Base-by-base conservation (phyloP, 768 basidiomycete species). In the Phanerochaete carnosa region DNA sequence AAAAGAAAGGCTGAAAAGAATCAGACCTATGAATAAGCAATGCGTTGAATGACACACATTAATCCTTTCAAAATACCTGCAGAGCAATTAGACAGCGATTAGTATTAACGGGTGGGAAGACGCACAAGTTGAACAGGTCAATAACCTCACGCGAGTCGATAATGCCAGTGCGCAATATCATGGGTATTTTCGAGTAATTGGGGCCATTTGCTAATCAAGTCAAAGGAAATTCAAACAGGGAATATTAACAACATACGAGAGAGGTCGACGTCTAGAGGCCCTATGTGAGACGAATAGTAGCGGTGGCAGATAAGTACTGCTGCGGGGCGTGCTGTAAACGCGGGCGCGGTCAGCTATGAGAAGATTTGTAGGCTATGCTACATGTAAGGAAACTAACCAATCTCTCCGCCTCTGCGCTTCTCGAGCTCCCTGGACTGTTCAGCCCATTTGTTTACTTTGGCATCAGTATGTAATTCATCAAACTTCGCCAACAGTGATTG, bases 41-140 rank as follows among this genome's bases (percentile, higher is more conserved):
- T 52, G 33, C 50, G 43, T 51, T 22, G 51, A 29, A 16, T 13
- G 6, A 69, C 76, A 57, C 62, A 79, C 79, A 66, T 84, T 79
- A 39, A 84, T 73, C 57, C 74, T 74, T 8, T 77, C 73, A 66
- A 83, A 84, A 66, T 77, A 84, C 54, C 83, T 84, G 61, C 43
- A 26, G n/a, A 43, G 35, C 12, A 9, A 16, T 26, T 33, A 19
- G 39, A 32, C 3, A 53, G n/a, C 28, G 23, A 4, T 29, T 11
- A 32, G 30, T 32, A 33, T 33, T 45, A 15, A 2, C 13, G 37
- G 35, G 29, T 57, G 25, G 65, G 37, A 58, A 19, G 15, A 68
- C 83, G 52, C 67, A 84, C 85, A 85, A 77, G 13, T 74, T 61
- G 64, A 86, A 87, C 9, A 87, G 71, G 37, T 79, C 82, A 33